phyloP scores from a whole-genome alignment of 306 rosid genomes.

The Cucumis cinereus region DNA sequence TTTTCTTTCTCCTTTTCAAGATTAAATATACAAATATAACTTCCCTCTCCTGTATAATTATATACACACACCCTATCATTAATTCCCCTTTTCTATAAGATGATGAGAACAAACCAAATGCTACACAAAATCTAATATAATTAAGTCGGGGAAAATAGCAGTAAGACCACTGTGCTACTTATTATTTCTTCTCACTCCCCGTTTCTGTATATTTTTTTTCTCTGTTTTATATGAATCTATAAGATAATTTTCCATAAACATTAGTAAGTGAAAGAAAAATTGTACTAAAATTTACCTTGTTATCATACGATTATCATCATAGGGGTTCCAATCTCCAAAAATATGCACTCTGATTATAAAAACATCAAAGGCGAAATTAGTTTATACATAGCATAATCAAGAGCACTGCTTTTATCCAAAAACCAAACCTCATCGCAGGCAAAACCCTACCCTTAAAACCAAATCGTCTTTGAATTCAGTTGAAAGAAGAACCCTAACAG shows the following conservation, averaged over 20 bases:
- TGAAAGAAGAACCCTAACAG: no score
- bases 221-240: neutral
- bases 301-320: constrained; percentile 42
- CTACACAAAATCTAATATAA: neutral
- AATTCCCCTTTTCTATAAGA: no score
- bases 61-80: no score
- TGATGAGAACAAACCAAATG: neutral
- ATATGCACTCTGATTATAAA: no score
- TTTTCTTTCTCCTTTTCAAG: no score
- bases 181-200: neutral
- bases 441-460: neutral
- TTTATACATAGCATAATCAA: no score
- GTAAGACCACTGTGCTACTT: neutral
- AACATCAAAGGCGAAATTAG: no score
- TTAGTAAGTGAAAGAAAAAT: neutral
- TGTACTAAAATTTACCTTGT: constrained; percentile 7
- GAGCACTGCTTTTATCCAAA: neutral
- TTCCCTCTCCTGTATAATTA: no score
- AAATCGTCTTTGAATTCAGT: no score
- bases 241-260: neutral
- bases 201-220: neutral
- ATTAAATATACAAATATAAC: no score
- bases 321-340: no score
- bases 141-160: neutral
- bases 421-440: neutral